Percentiles rank a stretch among this genome's conserved stretches.
Conservation (phyloP, 192 early-diverging fungal genomes). For the Backusella psychrophila region DNA sequence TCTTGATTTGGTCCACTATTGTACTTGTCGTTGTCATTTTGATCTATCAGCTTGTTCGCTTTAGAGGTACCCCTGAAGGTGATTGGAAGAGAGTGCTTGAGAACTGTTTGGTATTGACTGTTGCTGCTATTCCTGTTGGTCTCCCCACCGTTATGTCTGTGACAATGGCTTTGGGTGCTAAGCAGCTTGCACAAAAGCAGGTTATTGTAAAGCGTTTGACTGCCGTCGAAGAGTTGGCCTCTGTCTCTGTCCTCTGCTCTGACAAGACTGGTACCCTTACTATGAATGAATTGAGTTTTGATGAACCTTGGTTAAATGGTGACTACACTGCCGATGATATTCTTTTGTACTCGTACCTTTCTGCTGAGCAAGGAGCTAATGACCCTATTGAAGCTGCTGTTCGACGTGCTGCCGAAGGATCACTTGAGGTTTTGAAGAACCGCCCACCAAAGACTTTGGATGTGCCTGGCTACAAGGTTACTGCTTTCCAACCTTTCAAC, state of each 20-base stretch:
- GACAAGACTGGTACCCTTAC: conserved; percentile 92
- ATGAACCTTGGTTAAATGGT: conserved; percentile 72
- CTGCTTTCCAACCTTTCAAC: conserved; percentile 85
- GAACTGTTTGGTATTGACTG: conserved; percentile 77
- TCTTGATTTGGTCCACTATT: conserved; percentile 79
- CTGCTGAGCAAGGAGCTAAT: conserved; percentile 84
- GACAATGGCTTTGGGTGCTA: conserved; percentile 92
- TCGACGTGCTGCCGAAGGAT: conserved; percentile 73
- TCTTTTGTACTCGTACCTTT: conserved; percentile 75
- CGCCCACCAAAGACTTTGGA: conserved; percentile 42
- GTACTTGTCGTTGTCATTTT: conserved; percentile 74
- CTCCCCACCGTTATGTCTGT: conserved; percentile 92
- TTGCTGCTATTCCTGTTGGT: conserved; percentile 91
- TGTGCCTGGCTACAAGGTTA: conserved; percentile 87
- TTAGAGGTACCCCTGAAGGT: conserved; percentile 38
- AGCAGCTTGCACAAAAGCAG: conserved; percentile 80
- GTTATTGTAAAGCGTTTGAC: conserved; percentile 93
- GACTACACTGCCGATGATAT: conserved; percentile 75
- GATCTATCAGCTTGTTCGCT: conserved; percentile 54
- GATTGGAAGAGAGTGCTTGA: conserved; percentile 54
- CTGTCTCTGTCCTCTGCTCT: conserved; percentile 78
- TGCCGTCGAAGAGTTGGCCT: conserved; percentile 94
- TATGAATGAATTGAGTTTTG: conserved; percentile 88
- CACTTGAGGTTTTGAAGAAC: conserved; percentile 38
- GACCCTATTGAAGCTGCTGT: conserved; percentile 89